Percentiles rank a stretch among this genome's conserved stretches.
Conservation (phyloP, 2,329 filamentous ascomycete species). For the Thielaviopsis ethacetica region DNA sequence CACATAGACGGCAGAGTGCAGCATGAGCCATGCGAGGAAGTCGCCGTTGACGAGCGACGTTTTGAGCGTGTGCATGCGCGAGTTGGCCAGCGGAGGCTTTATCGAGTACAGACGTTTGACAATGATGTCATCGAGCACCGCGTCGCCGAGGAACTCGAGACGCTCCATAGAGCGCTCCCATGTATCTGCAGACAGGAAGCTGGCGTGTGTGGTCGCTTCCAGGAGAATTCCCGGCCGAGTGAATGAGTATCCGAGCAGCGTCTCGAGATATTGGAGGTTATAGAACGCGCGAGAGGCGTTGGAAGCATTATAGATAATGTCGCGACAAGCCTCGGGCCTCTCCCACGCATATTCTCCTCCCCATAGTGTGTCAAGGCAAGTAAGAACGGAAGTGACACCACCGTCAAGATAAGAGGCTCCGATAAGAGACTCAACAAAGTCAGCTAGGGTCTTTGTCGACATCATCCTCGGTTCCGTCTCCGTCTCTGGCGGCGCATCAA, state of each 20-base stretch:
- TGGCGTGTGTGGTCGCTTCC: constrained; percentile 70
- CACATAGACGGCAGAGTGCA: background rate
- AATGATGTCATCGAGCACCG: constrained; percentile 65
- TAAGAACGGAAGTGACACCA: constrained; percentile 45
- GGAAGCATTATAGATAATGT: constrained; percentile 25
- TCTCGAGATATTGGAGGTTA: constrained; percentile 37
- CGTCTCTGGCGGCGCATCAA: constrained; percentile 15
- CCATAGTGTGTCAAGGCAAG: constrained; percentile 46
- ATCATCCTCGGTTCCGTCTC: constrained; percentile 23
- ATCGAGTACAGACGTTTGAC: constrained; percentile 41
- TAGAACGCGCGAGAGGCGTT: constrained; percentile 21
- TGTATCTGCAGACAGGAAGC: constrained; percentile 27
- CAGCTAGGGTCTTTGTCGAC: constrained; percentile 68
- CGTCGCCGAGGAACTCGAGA: constrained; percentile 77
- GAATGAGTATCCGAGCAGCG: constrained; percentile 57
- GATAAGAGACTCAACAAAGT: constrained; percentile 74
- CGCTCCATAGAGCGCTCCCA: constrained; percentile 41
- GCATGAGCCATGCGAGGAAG: constrained; percentile 53
- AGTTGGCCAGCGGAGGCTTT: constrained; percentile 25
- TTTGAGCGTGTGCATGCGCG: constrained; percentile 60
- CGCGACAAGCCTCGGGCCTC: constrained; percentile 24
- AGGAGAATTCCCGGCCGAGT: constrained; percentile 48
- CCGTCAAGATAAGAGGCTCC: constrained; percentile 59
- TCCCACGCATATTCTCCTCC: constrained; percentile 34
- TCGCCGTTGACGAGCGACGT: constrained; percentile 65